Evolutionary conservation across 2,329 filamentous ascomycete species (phyloP).

Genomic region (Sporothrix pallida): DNA sequence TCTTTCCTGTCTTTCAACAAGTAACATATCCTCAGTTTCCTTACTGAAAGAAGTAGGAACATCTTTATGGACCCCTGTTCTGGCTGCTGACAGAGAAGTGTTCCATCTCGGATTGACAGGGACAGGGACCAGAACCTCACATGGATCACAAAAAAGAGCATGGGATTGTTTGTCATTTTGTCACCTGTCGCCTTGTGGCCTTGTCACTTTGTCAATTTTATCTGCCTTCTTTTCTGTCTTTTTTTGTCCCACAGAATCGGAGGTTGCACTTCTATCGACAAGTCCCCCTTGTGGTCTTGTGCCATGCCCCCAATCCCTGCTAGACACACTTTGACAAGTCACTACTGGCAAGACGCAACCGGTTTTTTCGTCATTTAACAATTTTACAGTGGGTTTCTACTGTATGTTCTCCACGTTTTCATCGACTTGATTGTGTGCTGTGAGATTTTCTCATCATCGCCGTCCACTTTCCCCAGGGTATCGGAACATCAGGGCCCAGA

Average conservation of each 20-base stretch:
- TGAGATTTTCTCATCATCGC: slow-evolving; percentile 12
- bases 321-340: background rate
- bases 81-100: background rate
- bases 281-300: background rate
- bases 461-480: background rate
- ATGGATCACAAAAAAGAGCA: too few species aligned
- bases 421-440: background rate
- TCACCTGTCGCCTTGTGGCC: too few species aligned
- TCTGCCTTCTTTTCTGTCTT: background rate
- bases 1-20: background rate
- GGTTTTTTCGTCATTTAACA: slow-evolving; percentile 18
- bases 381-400: background rate
- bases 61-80: background rate
- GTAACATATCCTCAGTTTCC: background rate
- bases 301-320: background rate
- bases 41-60: slow-evolving; percentile 14
- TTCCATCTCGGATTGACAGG: background rate
- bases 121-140: background rate
- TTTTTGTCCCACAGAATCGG: background rate
- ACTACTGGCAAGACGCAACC: background rate
- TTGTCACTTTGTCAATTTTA: too few species aligned
- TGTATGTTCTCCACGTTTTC: background rate
- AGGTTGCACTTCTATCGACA: background rate
- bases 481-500: background rate
- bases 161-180: too few species aligned